Evolutionary conservation across 129 eudicot species (phyloP).

Genomic region (Centaurea solstitialis): DNA sequence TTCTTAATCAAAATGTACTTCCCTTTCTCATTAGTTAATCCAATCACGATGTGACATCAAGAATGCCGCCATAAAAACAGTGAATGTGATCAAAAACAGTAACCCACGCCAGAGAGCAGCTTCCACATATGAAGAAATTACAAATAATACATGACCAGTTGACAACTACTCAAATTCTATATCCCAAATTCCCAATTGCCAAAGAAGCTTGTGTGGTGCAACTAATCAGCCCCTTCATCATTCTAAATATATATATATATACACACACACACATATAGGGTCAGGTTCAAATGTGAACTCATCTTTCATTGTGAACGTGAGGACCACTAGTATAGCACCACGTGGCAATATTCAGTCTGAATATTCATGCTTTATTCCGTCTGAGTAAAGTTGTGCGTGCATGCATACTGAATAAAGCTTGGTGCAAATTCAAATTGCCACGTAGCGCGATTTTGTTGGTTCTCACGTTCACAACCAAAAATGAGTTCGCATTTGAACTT

Average conservation of each 20-base stretch:
- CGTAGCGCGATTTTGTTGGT: no score
- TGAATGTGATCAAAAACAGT: neutral
- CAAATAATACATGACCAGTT: neutral
- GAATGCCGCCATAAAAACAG: neutral
- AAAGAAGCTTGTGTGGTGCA: neutral
- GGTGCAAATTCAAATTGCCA: no score
- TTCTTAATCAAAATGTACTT: neutral
- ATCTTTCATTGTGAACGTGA: no score
- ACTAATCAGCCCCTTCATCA: neutral
- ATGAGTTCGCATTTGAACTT: no score
- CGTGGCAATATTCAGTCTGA: no score
- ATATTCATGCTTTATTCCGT: no score
- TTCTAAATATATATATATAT: neutral
- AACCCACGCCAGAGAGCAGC: neutral
- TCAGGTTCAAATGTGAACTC: no score
- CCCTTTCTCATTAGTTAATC: neutral
- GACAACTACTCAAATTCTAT: neutral
- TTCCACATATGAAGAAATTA: neutral
- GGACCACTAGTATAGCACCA: no score
- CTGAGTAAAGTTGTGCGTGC: no score
- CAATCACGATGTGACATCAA: neutral
- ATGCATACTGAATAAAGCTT: no score
- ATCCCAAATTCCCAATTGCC: neutral
- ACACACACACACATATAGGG: no score
- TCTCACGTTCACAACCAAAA: no score